A percentile compares a stretch with the other conserved stretches of the same genome.
phyloP scores from a whole-genome alignment of 164 flowering plant species.

The Umbellularia californica region DNA sequence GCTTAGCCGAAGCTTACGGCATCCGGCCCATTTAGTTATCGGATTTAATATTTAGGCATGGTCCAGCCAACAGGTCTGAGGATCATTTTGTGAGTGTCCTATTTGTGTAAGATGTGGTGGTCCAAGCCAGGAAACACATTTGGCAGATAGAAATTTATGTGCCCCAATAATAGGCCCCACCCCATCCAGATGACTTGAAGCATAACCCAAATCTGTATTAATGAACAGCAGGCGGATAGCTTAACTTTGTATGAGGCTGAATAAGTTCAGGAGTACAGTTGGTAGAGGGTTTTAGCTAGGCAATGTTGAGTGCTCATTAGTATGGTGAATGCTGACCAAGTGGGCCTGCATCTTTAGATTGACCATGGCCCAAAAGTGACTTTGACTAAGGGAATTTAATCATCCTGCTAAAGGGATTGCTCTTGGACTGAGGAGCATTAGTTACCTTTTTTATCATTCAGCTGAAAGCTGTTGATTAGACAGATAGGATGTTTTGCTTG shows the following conservation, averaged over 20 bases:
- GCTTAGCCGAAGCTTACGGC: no score
- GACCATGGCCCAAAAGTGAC: background rate
- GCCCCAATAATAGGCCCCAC: no score
- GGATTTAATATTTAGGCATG: no score
- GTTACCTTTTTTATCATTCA: background rate
- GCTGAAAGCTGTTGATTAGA: background rate
- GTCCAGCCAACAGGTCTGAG: no score
- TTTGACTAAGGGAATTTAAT: background rate
- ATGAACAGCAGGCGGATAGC: background rate
- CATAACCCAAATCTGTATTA: no score
- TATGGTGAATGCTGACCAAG: background rate
- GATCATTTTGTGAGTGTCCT: no score
- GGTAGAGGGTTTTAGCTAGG: background rate
- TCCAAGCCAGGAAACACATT: no score
- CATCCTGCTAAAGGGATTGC: background rate
- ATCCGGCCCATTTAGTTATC: no score
- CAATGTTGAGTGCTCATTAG: background rate
- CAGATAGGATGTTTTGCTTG: background rate
- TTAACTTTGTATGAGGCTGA: background rate
- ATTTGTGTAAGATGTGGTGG: no score
- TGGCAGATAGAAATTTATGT: no score
- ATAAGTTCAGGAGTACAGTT: no score
- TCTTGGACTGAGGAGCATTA: background rate
- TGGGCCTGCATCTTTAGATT: conserved; percentile 1
- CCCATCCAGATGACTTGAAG: no score